A percentile compares a stretch with the other conserved stretches of the same genome.
Evolutionary conservation across 768 basidiomycete species (phyloP).

Genomic region (Russula sp.): DNA sequence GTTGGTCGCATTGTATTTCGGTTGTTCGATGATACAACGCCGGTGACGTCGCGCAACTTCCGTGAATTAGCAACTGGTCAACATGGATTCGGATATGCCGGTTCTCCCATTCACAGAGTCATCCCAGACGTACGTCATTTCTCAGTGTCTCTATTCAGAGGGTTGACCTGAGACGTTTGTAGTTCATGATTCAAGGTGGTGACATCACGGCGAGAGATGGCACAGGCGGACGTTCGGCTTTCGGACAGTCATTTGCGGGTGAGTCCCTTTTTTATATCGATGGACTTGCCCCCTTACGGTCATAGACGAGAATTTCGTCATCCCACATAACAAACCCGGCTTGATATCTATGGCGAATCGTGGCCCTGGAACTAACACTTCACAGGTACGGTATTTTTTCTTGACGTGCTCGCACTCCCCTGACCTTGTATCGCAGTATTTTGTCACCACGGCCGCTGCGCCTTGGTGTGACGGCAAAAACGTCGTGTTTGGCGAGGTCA

Average conservation of each 20-base stretch:
- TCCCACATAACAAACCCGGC: slow-evolving; percentile 60
- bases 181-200: slow-evolving; percentile 86
- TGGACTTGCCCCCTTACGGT: not conserved
- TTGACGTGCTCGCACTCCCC: not conserved
- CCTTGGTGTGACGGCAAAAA: slow-evolving; percentile 67
- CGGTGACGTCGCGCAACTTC: slow-evolving; percentile 53
- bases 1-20: slow-evolving; percentile 51
- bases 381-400: slow-evolving; percentile 48
- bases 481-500: slow-evolving; percentile 70
- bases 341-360: slow-evolving; percentile 88
- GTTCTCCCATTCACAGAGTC: slow-evolving; percentile 54
- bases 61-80: slow-evolving; percentile 53
- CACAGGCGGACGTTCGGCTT: slow-evolving; percentile 84
- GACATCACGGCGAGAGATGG: slow-evolving; percentile 76
- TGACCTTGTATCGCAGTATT: slow-evolving; percentile 49
- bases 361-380: slow-evolving; percentile 77
- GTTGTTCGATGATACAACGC: slow-evolving; percentile 51
- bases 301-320: slow-evolving; percentile 67
- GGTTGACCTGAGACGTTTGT: not conserved
- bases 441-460: slow-evolving; percentile 72
- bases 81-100: slow-evolving; percentile 48
- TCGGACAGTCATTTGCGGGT: slow-evolving; percentile 77
- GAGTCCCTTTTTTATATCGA: slow-evolving; percentile 27
- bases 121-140: slow-evolving; percentile 54
- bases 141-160: not conserved